Evolutionary conservation across 2,329 filamentous ascomycete genomes (phyloP).

Genomic region (Helicocarpus griseus): DNA sequence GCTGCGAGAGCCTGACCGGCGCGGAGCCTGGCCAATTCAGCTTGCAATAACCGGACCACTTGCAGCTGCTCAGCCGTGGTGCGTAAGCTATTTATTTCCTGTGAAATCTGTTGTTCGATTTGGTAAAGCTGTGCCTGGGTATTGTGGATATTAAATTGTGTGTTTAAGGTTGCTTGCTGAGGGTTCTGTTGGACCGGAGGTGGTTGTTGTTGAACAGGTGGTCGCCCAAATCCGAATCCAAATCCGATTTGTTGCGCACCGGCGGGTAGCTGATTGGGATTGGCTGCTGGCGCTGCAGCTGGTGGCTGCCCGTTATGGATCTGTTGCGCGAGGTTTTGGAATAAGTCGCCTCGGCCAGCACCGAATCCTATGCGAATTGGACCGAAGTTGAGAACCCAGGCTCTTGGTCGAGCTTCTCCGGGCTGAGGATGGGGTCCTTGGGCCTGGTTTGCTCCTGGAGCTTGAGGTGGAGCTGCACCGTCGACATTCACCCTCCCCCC

Average conservation of each 20-base stretch:
- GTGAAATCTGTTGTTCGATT: constrained; percentile 58
- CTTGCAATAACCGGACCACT: constrained; percentile 56
- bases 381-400: constrained; percentile 61
- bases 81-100: constrained; percentile 55
- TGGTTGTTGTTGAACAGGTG: constrained; percentile 14
- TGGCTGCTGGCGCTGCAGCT: constrained; percentile 24
- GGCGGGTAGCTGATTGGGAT: constrained; percentile 7
- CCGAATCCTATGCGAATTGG: constrained; percentile 64
- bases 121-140: constrained; percentile 53
- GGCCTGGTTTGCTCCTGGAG: constrained; percentile 27
- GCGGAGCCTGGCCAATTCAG: constrained; percentile 58
- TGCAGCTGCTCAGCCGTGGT: constrained; percentile 58
- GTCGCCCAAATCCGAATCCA: constrained; percentile 32
- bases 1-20: constrained; percentile 31
- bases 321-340: constrained; percentile 58
- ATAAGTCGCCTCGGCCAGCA: constrained; percentile 48
- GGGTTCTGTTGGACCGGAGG: constrained; percentile 10
- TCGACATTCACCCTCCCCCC: too few species aligned
- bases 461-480: constrained; percentile 21
- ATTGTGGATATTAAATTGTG: constrained; percentile 16
- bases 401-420: constrained; percentile 34
- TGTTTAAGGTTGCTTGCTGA: not conserved
- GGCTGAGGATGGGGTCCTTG: constrained; percentile 28
- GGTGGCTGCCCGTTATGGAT: constrained; percentile 43
- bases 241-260: constrained; percentile 31